A percentile compares a stretch with the other conserved stretches of the same genome.
Evolutionary conservation across 2,329 filamentous ascomycete genomes (phyloP).

Genomic region (Teratosphaeria epicoccoides): DNA sequence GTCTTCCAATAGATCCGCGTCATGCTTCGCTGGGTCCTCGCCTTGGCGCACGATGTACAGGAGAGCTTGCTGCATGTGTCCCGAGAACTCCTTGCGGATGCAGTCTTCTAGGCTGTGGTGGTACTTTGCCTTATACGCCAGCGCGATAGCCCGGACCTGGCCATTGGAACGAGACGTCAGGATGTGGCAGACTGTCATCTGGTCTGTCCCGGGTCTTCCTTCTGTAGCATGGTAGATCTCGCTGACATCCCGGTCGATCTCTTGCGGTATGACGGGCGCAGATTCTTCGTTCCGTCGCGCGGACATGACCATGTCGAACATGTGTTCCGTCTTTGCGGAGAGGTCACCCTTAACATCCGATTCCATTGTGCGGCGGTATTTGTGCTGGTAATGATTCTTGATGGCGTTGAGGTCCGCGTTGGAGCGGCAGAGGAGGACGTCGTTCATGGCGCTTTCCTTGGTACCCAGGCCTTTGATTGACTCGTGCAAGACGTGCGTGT

Average conservation of each 20-base stretch:
- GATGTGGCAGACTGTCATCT: conserved; percentile 68
- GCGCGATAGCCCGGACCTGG: conserved; percentile 71
- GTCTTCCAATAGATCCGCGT: conserved; percentile 72
- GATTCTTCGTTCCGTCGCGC: conserved; percentile 69
- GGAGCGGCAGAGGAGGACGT: conserved; percentile 68
- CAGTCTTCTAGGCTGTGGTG: conserved; percentile 59
- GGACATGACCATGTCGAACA: conserved; percentile 73
- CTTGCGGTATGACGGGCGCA: conserved; percentile 58
- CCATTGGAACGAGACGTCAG: conserved; percentile 65
- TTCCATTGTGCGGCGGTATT: conserved; percentile 57
- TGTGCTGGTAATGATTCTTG: conserved; percentile 63
- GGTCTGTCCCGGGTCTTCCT: conserved; percentile 54
- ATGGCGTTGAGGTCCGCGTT: conserved; percentile 86
- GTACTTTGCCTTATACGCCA: conserved; percentile 65
- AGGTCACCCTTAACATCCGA: conserved; percentile 66
- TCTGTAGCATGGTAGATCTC: conserved; percentile 69
- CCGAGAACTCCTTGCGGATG: conserved; percentile 73
- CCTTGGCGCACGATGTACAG: conserved; percentile 69
- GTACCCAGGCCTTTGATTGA: conserved; percentile 74
- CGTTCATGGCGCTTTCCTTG: conserved; percentile 76
- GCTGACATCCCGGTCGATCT: conserved; percentile 65
- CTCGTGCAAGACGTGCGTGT: conserved; percentile 58
- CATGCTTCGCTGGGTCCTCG: conserved; percentile 70
- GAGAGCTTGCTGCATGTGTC: conserved; percentile 83
- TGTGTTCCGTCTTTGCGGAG: conserved; percentile 71